Conservation (phyloP, 495 filamentous ascomycete species). For the Trichoderma orchidacearum region DNA sequence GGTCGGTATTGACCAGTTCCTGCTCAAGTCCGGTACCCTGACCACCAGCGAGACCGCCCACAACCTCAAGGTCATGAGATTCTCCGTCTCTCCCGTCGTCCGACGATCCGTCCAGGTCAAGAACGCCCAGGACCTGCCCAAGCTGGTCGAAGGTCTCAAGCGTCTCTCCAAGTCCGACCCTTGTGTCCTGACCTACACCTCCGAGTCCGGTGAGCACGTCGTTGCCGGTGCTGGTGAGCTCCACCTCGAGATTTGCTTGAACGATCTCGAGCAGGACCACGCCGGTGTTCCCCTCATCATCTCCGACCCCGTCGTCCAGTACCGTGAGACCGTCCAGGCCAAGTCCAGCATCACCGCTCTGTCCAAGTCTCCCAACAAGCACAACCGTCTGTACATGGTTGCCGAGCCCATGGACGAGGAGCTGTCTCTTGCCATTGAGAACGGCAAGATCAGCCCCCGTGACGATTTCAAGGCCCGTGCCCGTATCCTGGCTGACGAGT, state of each 20-base stretch:
- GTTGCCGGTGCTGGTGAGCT: conserved; percentile 98
- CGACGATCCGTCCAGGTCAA: conserved; percentile 98
- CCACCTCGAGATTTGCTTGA: conserved; percentile 98
- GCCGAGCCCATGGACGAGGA: conserved; percentile 86
- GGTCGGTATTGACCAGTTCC: conserved; percentile 99
- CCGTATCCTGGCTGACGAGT: conserved; percentile 90
- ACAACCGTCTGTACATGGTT: conserved; percentile 97
- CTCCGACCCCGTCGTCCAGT: conserved; percentile 92
- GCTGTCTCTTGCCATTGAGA: conserved; percentile 78
- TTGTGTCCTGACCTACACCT: conserved; percentile 84
- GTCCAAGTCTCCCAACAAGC: conserved; percentile 99
- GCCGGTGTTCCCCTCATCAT: conserved; percentile 93
- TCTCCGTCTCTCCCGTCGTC: conserved; percentile 99
- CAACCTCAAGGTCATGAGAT: conserved; percentile 99
- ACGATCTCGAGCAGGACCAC: conserved; percentile 99
- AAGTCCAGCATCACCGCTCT: conserved; percentile 87
- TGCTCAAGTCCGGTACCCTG: conserved; percentile 99
- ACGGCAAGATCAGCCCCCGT: conserved; percentile 82
- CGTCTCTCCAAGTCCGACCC: conserved; percentile 99
- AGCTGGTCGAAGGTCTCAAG: conserved; percentile 99
- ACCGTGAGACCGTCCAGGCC: conserved; percentile 85
- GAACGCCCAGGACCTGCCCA: conserved; percentile 98
- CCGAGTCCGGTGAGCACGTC: conserved; percentile 91
- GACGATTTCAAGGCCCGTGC: conserved; percentile 99
- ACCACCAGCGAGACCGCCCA: conserved; percentile 95